phyloP scores from a whole-genome alignment of 2,329 filamentous ascomycete genomes.

The Penicillium sp. region DNA sequence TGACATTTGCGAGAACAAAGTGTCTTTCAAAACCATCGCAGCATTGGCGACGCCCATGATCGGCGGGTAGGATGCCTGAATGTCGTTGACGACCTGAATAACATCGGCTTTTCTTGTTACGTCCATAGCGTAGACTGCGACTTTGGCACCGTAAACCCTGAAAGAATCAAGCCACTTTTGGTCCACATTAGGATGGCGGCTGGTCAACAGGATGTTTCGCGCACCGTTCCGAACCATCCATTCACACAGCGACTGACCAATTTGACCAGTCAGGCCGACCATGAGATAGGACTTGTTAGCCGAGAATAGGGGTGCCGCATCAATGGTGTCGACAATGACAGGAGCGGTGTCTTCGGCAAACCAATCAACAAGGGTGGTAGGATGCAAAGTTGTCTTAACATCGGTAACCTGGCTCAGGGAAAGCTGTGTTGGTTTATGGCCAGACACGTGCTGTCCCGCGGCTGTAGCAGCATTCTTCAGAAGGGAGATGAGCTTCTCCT shows the following conservation, averaged over 20 bases:
- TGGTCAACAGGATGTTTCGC: constrained; percentile 29
- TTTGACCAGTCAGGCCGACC: constrained; percentile 29
- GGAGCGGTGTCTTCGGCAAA: too few relatives aligned
- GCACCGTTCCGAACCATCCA: constrained; percentile 35
- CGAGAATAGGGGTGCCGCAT: constrained; percentile 15
- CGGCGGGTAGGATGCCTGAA: constrained; percentile 9
- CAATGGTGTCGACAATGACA: too few relatives aligned
- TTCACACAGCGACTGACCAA: constrained; percentile 30
- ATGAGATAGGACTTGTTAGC: constrained; percentile 33
- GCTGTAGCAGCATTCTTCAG: too few relatives aligned
- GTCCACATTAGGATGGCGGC: constrained; percentile 15
- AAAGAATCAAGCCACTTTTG: neutral
- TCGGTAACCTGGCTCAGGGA: too few relatives aligned
- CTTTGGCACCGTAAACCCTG: neutral
- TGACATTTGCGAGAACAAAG: constrained; percentile 12
- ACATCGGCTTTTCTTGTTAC: neutral
- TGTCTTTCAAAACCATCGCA: constrained; percentile 24
- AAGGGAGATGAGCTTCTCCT: too few relatives aligned
- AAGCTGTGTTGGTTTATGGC: too few relatives aligned
- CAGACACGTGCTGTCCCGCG: too few relatives aligned
- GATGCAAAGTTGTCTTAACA: too few relatives aligned
- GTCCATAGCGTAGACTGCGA: neutral
- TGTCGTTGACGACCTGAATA: neutral
- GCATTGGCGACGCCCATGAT: constrained; percentile 28
- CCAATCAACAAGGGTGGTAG: too few relatives aligned